Base-by-base conservation (phyloP, 257 asterid genomes). In the Scutellaria galericulata region DNA sequence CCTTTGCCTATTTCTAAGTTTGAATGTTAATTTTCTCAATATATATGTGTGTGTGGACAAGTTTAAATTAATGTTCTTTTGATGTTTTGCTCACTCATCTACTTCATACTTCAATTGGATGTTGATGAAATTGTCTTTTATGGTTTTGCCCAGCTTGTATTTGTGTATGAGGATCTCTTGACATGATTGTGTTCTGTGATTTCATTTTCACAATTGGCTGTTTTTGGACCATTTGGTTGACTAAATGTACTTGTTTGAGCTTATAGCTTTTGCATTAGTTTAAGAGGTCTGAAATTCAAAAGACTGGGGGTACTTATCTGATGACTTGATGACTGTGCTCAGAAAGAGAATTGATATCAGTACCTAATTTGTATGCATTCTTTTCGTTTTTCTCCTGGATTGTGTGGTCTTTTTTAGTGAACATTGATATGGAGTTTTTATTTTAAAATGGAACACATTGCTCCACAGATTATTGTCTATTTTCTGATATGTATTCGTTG, bases 191-290 rank as follows among this genome's bases (percentile, higher is more conserved):
- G 41, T 48, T 47, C 6, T 62, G 57, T 46, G 31, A 39, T 67
- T 64, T 27, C 18, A 7, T 53, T 76, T 61, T 62, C n/a, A 39
- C 35, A 6, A 51, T 5, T 4, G 3, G 11, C 3, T 51, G 31
- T 24, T 68, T 7, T 56, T 40, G 4, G 8, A 45, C 39, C 44
- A 14, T 24, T 3, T 45, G 48, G 55, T 64, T 66, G 57, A 18
- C 54, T 15, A 14, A 39, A 66, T 71, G 40, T 24, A 59, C 55
- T 76, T 41, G 31, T n/a, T 56, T 63, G 45, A 58, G 56, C 50
- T 75, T 44, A 45, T 60, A 71, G 77, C 45, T 58, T 47, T 35
- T 27, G 56, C 18, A 54, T 68, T 24, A 9, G 48, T 47, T 61
- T 71, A 1, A 71, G 47, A 53, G 52, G 45, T 13, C 1, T 51